Base-by-base conservation (phyloP, 106 monocot genomes). In the Apostasia ramifera region DNA sequence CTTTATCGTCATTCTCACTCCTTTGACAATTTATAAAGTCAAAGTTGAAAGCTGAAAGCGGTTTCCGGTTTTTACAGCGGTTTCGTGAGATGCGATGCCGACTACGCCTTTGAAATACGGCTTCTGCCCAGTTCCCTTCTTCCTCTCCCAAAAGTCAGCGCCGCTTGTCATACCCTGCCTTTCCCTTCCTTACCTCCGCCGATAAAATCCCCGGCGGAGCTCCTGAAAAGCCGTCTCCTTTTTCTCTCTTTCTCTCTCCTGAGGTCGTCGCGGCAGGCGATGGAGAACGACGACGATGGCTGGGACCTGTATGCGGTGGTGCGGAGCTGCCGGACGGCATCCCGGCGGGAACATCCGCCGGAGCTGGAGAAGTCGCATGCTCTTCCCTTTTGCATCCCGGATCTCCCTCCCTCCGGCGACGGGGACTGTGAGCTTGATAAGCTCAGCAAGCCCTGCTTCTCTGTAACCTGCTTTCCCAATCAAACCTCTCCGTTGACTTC, bases 301-400 rank as follows among this genome's bases (percentile, higher is more conserved):
- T 86, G 86, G 86, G 86, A 86, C 68, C 77, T 86, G 44, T 61
- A 77, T 40, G 87, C 87, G 38, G 83, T 88, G 49, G 87, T 88
- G 38, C 64, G 87, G 47, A 73, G 88, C 58, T 84, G 88, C 74
- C n/a, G 61, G 53, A 40, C 54, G 8, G 38, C 46, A 38, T 49
- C 52, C 15, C 1, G 64, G 52, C 5, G 53, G 39, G 13, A 46
- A 43, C 43, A 61, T 46, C 47, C n/a, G 12, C 40, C 6, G 40
- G 47, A 63, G 38, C 51, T 6, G 6, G 15, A 2, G 39, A 10
- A 4, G 26, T 3, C 38, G 40, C 70, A 55, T 53, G 59, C 44
- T 10, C n/a, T 56, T 56, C n/a, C 56, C 4, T 56, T n/a, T 60
- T 57, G 47, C 26, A 79, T 84, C 26, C 73, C 83, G 1, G 74